Evolutionary conservation across 331 rosid species (phyloP).

Genomic region (Phaseolus coccineus): DNA sequence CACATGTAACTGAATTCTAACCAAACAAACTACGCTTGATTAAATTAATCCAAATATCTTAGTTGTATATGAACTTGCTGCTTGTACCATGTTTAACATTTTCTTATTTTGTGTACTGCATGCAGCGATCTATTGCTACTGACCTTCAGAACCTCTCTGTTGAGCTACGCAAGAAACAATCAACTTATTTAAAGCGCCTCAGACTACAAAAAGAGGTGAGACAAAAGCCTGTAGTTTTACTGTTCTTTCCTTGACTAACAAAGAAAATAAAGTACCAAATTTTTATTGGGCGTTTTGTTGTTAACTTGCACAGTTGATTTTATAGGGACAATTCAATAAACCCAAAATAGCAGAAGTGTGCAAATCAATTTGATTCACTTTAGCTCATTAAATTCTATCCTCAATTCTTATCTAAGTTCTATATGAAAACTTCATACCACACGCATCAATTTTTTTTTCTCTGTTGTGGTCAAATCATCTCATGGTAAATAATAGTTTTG

Average conservation of each 20-base stretch:
- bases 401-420: conserved; percentile 27
- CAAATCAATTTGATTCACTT: conserved; percentile 29
- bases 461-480: neutral
- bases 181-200: conserved; percentile 88
- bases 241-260: conserved; percentile 2
- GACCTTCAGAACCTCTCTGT: conserved; percentile 98
- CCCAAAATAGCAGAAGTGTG: neutral
- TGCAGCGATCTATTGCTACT: conserved; percentile 96
- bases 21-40: neutral
- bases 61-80: neutral
- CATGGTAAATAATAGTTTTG: conserved; percentile 1
- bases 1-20: neutral
- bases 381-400: conserved; percentile 4
- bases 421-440: conserved; percentile 23
- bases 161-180: conserved; percentile 98
- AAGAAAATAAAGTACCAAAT: conserved; percentile 11
- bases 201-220: conserved; percentile 90
- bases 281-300: conserved; percentile 12
- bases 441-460: neutral
- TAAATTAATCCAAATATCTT: conserved; percentile 16
- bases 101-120: conserved; percentile 43
- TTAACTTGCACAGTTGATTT: conserved; percentile 7
- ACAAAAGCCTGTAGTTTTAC: conserved; percentile 25
- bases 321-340: conserved; percentile 33
- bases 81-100: conserved; percentile 37